Evolutionary conservation across 257 asterid genomes (phyloP).

Genomic region (Ligustrum vulgare): DNA sequence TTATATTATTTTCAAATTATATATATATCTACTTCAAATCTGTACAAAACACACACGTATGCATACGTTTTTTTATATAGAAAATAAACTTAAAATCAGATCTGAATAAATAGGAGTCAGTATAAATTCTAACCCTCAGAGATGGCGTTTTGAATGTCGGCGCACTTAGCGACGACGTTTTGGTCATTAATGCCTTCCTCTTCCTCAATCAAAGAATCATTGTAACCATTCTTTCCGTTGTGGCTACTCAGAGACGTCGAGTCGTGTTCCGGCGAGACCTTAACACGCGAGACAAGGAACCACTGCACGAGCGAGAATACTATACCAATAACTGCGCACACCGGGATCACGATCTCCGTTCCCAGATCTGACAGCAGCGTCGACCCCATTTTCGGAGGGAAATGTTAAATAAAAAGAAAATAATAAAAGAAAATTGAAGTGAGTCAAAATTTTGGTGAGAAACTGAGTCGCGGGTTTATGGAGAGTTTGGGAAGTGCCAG

Average conservation of each 20-base stretch:
- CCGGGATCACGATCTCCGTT: slow-evolving; percentile 69
- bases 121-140: slow-evolving; percentile 63
- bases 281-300: slow-evolving; percentile 71
- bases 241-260: slow-evolving; percentile 28
- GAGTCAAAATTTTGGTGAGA: neutral
- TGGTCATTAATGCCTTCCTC: slow-evolving; percentile 79
- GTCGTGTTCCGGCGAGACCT: slow-evolving; percentile 38
- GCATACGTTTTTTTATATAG: neutral
- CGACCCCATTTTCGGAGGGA: slow-evolving; percentile 40
- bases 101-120: slow-evolving; percentile 15
- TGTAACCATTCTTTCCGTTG: slow-evolving; percentile 58
- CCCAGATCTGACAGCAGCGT: slow-evolving; percentile 67
- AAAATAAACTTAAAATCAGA: slow-evolving; percentile 21
- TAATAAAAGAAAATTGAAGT: neutral
- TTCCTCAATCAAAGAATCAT: slow-evolving; percentile 80
- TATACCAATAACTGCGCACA: slow-evolving; percentile 70
- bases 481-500: slow-evolving; percentile 12
- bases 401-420: neutral
- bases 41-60: too few relatives aligned
- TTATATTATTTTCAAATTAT: neutral
- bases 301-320: slow-evolving; percentile 73
- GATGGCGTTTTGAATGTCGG: slow-evolving; percentile 82
- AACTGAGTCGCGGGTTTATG: slow-evolving; percentile 21
- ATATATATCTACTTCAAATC: too few relatives aligned
- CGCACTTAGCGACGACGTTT: slow-evolving; percentile 74